Evolutionary conservation across 495 filamentous ascomycete species (phyloP), one percentile per base, ranked within the genome.

Genomic region (Chlorociboria aeruginascens): DNA sequence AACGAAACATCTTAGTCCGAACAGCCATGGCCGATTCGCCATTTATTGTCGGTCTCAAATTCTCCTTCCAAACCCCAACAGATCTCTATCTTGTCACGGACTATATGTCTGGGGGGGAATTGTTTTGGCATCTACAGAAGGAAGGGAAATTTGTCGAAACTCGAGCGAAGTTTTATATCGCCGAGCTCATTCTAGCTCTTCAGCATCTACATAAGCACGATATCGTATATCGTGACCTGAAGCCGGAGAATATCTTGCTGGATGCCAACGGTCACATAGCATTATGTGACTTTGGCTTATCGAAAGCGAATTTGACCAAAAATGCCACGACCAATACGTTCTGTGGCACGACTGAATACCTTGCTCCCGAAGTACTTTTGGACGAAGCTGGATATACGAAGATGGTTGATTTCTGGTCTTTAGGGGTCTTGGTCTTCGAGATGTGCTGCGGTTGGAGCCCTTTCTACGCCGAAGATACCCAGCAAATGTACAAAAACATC

Each of bases 401-500:
- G 67, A 97, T 98, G 93, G 92, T 98, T 3, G 92, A 98, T 64
- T 98, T 98, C 66, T 98, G 93, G 92, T 97, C 92, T 6, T 73
- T 98, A 35, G 92, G 92, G 40, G 92, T 98, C 11, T 76, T 98
- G 17, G 92, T 98, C 8, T 98, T 98, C 62, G 92, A 98, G 65
- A 98, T 98, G 92, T 96, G 90, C 65, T 98, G 92, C 59, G 92
- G 92, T 2, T 98, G 92, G 92, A 94, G 87, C 57, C 92, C 92
- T 0, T 98, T 98, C 68, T 98, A 97, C 60, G 93, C 92, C 48
- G 92, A 98, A 52, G 93, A 98, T 56, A 97, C 90, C 2, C 92
- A 98, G 64, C 92, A 98, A 62, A 98, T 98, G 92, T 98, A 98
- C 67, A 98, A 97, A 70, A 98, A 98, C 68, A 98, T 98, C 50